These are phyloP conservation scores for Fallopia convolvulus DNA, from an alignment of 148 eudicot species.

Conservation along the genomic window DNA sequence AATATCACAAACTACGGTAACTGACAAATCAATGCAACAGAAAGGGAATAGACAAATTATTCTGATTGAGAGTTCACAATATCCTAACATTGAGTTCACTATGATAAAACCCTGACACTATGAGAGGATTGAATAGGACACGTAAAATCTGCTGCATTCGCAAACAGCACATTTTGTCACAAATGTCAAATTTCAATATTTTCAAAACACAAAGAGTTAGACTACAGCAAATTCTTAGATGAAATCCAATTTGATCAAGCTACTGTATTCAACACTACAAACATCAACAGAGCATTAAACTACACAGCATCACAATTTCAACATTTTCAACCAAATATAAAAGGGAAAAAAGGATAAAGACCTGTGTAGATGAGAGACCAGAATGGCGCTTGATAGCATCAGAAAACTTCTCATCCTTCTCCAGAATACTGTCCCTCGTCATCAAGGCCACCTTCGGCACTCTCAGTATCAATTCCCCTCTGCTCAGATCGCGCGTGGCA, in stretches of 20 bases:
- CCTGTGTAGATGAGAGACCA: conserved; percentile 75
- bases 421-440: conserved; percentile 42
- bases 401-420: conserved; percentile 37
- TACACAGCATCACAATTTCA: conserved; percentile 1
- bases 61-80: neutral
- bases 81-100: neutral
- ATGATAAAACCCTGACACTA: neutral
- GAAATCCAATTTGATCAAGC: neutral
- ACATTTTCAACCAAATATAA: neutral
- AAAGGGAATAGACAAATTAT: neutral
- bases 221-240: neutral
- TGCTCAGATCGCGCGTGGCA: conserved; percentile 60
- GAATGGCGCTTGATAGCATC: conserved; percentile 28
- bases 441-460: conserved; percentile 65
- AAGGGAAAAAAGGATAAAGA: conserved; percentile 2
- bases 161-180: neutral
- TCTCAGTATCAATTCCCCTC: conserved; percentile 78
- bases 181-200: neutral
- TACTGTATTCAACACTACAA: neutral
- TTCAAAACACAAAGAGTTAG: neutral
- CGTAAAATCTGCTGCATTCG: neutral
- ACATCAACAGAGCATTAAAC: neutral
- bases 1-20: neutral
- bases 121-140: neutral
- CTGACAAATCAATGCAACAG: neutral